Evolutionary conservation across 2,329 filamentous ascomycete species (phyloP), one percentile per base, ranked within the genome.

Genomic region (Alternaria arbusti): DNA sequence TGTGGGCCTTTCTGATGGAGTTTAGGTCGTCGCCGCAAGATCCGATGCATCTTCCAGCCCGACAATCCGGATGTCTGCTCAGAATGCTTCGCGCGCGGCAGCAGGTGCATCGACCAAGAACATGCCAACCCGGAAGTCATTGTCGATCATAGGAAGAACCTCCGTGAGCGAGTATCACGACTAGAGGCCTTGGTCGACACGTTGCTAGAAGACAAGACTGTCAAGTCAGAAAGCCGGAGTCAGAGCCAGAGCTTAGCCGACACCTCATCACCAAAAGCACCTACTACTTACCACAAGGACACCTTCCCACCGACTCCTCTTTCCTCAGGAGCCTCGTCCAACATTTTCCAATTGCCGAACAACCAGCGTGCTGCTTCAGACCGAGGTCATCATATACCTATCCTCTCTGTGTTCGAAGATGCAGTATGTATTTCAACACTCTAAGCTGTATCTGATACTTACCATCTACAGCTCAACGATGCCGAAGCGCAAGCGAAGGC

Each of bases 1-100:
- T 56, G 13, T 50, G 23, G 23, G 45, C 20, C 25, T 36, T 46
- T 70, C 77, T 79, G 65, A 80, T 68, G 8, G 17, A 50, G 23
- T 45, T 32, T 55, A 79, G 85, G 84, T 61, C 81, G 83, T 44
- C 81, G 84, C 40, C 82, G 84, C 54, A 86, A 85, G 73, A 83
- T 85, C 26, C 79, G 81, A 56, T 86, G 84, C 71, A 81, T 83
- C 55, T 84, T 79, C 59, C 74, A 75, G 25, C 63, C 75, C n/a
- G 78, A 79, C 40, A 80, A 78, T 54, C 76, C 78, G 12, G 71
- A 78, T 23, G 71, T 79, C 55, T 86, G 83, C 70, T 80, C 79
- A 28, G 82, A 81, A 67, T 86, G 84, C 73, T 79, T 78, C 54
- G 73, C 81, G 32, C 82, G 84, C 57, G 81, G 79, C 5, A 81